phyloP scores from a whole-genome alignment of 306 rosid species.

The Castanea crenata region DNA sequence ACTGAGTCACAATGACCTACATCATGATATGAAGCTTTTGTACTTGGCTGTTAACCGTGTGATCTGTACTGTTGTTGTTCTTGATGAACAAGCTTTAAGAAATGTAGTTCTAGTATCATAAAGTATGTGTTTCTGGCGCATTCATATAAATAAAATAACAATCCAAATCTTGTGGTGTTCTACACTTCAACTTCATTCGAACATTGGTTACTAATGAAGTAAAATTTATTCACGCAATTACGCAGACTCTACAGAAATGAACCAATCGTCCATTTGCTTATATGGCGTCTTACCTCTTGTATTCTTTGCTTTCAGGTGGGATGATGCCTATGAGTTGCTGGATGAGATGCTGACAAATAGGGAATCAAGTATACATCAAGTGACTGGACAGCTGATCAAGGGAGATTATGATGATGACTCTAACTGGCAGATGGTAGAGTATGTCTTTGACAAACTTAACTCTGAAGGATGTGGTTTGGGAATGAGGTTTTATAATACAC shows the following conservation, averaged over 20 bases:
- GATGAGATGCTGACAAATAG: conserved; percentile 70
- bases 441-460: conserved; percentile 88
- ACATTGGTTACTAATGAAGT: conserved; percentile 12
- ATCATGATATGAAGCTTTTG: neutral
- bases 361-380: conserved; percentile 85
- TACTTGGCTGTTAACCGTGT: neutral
- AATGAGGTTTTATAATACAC: conserved; percentile 80
- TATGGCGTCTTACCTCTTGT: conserved; percentile 23
- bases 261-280: neutral
- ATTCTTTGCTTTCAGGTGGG: conserved; percentile 59
- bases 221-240: conserved; percentile 17
- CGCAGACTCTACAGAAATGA: neutral
- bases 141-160: neutral
- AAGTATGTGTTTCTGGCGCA: neutral
- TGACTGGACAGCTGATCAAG: conserved; percentile 86
- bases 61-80: neutral
- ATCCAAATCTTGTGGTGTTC: neutral
- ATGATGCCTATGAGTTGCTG: conserved; percentile 68
- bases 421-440: conserved; percentile 98
- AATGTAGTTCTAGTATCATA: no score
- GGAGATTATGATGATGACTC: conserved; percentile 92
- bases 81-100: neutral
- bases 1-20: neutral
- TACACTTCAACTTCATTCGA: neutral
- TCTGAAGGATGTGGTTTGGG: conserved; percentile 85